Evolutionary conservation across 805 yeast genomes (phyloP), one percentile per base, ranked within the genome.

Genomic region (Kodamaea restingae): DNA sequence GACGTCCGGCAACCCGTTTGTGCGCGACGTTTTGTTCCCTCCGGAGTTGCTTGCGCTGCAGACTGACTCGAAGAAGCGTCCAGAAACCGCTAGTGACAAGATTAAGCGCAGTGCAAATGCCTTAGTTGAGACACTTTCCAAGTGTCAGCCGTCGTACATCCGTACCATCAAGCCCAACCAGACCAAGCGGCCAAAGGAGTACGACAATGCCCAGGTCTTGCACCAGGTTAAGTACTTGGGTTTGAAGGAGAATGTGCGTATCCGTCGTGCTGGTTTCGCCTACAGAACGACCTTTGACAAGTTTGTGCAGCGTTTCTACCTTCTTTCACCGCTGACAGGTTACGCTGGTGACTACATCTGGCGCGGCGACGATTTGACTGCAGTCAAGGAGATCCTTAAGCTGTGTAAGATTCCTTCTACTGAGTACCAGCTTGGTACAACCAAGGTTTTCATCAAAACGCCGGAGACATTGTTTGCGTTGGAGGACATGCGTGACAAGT

Each of bases 211-310:
- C 40, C 95, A 88, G 48, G 98, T 93, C 6, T 70, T 93, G 49
- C 98, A 93, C 62, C 98, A 93, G 67, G 83, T 93, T 49, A 93
- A 93, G 56, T 93, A 93, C 61, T 73, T 93, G 49, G 98, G 98
- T 58, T 71, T 93, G 61, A 93, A 93, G 56, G 98, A 93, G 62
- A 93, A 93, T 61, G 98, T 93, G 36, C 78, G 98, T 47, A 93
- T 93, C 50, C 80, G 98, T 72, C 84, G 98, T 70, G 98, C 98
- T 0, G 98, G 98, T 35, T 93, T 93, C 63, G 98, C 98, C 1
- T 93, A 90, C 56, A 82, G 98, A 65, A 95, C 95, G 49, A 86
- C 96, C 0, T 93, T 88, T 62, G 97, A 93, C 43, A 90, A 90
- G 61, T 93, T 93, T 56, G 96, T 88, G 12, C 96, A 93, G 63